A percentile compares a stretch with the other conserved stretches of the same genome.
Conservation (phyloP, 805 yeast species). For the Scheffersomyces stipitis region DNA sequence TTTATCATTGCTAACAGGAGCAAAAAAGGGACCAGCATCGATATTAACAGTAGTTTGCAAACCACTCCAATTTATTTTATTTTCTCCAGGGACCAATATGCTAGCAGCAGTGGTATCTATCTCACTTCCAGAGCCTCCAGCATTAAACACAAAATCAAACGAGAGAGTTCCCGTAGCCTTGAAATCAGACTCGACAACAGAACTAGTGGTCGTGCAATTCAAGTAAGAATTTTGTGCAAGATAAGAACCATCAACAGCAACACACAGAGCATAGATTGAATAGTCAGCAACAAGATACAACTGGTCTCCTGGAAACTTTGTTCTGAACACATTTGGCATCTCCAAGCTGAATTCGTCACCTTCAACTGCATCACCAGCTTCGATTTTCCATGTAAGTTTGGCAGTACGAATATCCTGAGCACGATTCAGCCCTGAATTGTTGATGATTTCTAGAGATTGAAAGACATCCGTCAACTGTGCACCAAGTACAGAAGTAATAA, state of each 20-base stretch:
- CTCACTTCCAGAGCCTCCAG: conserved; percentile 15
- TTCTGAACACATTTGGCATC: conserved; percentile 15
- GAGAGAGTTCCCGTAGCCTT: conserved; percentile 9
- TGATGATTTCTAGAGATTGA: conserved; percentile 7
- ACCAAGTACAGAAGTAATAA: no score
- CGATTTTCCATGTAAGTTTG: conserved; percentile 11
- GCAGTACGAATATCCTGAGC: conserved; percentile 21
- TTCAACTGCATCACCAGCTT: conserved; percentile 1
- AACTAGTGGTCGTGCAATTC: conserved; percentile 7
- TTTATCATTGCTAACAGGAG: conserved; percentile 4
- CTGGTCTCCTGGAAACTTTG: conserved; percentile 10
- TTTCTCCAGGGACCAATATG: conserved; percentile 4
- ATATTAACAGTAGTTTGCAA: conserved; percentile 9
- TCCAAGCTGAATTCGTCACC: conserved; percentile 10
- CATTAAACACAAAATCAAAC: conserved; percentile 17
- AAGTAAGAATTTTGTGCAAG: conserved; percentile 4
- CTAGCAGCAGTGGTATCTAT: conserved; percentile 12
- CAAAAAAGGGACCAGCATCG: conserved; percentile 12
- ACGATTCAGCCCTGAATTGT: conserved; percentile 6
- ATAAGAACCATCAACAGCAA: conserved; percentile 10
- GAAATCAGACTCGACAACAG: conserved; percentile 1
- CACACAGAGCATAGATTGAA: conserved; percentile 10
- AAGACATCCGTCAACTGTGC: conserved; percentile 6
- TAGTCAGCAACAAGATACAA: conserved; percentile 11
- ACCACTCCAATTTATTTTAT: conserved; percentile 10